Evolutionary conservation across 2,329 filamentous ascomycete species (phyloP).

Genomic region (Penicillium sp.): DNA sequence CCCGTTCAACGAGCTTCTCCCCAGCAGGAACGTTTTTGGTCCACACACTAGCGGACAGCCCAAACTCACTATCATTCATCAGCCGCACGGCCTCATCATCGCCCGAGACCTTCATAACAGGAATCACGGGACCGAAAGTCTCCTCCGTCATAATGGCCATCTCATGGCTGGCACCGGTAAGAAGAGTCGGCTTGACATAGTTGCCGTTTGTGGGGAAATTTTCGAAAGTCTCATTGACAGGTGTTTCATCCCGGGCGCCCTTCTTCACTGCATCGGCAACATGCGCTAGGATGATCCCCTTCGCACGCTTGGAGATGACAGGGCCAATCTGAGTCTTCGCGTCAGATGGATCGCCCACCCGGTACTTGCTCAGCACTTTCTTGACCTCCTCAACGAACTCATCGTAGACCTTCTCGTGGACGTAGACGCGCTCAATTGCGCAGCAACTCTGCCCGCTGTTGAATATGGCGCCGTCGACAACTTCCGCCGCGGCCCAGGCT

Average conservation of each 20-base stretch:
- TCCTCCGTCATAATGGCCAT: constrained; percentile 92
- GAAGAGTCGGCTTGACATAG: constrained; percentile 74
- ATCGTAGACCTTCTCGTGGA: constrained; percentile 80
- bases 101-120: constrained; percentile 77
- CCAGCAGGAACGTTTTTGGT: constrained; percentile 78
- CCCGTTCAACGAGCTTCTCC: constrained; percentile 70
- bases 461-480: constrained; percentile 94
- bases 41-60: constrained; percentile 95
- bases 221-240: background rate
- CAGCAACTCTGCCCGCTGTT: constrained; percentile 99
- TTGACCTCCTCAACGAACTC: constrained; percentile 75
- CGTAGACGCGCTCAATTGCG: constrained; percentile 86
- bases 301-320: constrained; percentile 77
- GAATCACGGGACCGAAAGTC: constrained; percentile 90
- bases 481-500: constrained; percentile 87
- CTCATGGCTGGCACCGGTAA: constrained; percentile 73
- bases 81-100: constrained; percentile 77
- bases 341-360: constrained; percentile 81
- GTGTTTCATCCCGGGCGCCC: constrained; percentile 70
- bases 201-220: constrained; percentile 51
- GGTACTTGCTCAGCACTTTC: constrained; percentile 75
- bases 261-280: constrained; percentile 78
- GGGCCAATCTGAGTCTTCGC: constrained; percentile 79
- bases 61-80: constrained; percentile 96
- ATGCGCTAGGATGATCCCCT: constrained; percentile 72